Evolutionary conservation across 306 rosid genomes (phyloP), one percentile per base, ranked within the genome.

Genomic region (Elaeagnus macrophylla): DNA sequence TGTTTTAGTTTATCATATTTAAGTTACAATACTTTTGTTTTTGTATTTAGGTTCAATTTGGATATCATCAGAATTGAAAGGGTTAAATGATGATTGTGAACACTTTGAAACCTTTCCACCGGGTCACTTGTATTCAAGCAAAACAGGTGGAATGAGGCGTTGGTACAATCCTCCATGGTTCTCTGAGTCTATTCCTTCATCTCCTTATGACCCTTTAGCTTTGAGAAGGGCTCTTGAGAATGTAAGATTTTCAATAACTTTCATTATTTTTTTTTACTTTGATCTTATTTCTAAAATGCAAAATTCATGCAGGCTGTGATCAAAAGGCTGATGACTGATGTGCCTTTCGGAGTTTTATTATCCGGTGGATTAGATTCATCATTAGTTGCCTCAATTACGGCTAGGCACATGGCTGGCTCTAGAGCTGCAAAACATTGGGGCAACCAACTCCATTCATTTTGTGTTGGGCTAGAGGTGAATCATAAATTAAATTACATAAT

Each of bases 141-240:
- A 79, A 68, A 77, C 74, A 16, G 75, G 88, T n/a, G 86, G 65
- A 5, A 70, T 93, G 10, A 77, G 73, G 51, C 71, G 86, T 48
- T 93, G 99, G 99, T 93, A 87, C 67, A 93, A 93, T 52, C 94
- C 96, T 51, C 78, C 74, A 5, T 93, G 99, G 96, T 87, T 79
- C 83, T 67, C 87, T 37, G 96, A 93, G 84, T 53, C 78, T 49
- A 60, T 93, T 76, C 96, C 99, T 7, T 78, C 96, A 0, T 64
- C 72, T 43, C 94, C 95, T 56, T 93, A 93, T 77, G 99, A 93
- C 68, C 90, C 94, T 51, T 76, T 93, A 10, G 94, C 54, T 73
- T 58, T 93, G 61, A 75, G 99, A 57, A 66, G 10, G 1, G 89
- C 90, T 54, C 88, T 93, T 51, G 99, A 93, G 69, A 60, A 56